These are phyloP conservation scores for Funneliformis mosseae DNA, from an alignment of 192 early-diverging fungal species.

Conservation along the genomic window DNA sequence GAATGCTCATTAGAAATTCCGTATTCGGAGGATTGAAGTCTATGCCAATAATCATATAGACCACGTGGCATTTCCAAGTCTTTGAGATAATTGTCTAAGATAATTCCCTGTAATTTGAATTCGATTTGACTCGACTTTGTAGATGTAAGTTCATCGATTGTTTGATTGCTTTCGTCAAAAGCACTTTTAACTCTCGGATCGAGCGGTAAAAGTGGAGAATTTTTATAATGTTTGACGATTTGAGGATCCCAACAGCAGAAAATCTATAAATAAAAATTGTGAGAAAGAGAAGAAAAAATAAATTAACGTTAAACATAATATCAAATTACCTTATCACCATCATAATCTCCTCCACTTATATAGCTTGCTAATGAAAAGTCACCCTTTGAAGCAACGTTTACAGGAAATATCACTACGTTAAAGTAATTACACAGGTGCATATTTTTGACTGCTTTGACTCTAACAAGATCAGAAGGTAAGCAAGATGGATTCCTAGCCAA, in stretches of 20 bases:
- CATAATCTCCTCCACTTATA: constrained; percentile 32
- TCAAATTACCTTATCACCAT: constrained; percentile 26
- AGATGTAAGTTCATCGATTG: neutral
- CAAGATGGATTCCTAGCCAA: constrained; percentile 13
- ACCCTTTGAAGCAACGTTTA: too few species aligned
- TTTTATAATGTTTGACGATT: constrained; percentile 30
- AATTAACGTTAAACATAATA: neutral
- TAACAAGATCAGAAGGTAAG: constrained; percentile 11
- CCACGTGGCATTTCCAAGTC: neutral
- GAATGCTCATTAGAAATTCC: neutral
- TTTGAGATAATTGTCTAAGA: neutral
- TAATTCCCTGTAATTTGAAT: neutral
- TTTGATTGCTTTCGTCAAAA: constrained; percentile 28
- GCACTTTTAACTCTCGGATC: constrained; percentile 22
- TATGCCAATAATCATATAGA: neutral
- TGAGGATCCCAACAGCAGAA: constrained; percentile 47
- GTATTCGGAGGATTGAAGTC: neutral
- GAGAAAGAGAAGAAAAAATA: neutral
- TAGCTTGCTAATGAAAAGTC: constrained; percentile 6
- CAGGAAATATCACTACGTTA: constrained; percentile 33
- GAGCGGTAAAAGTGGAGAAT: neutral
- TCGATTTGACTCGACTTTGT: neutral
- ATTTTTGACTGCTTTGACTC: constrained; percentile 15
- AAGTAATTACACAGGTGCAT: neutral
- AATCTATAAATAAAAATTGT: constrained; percentile 34